phyloP scores from a whole-genome alignment of 2,329 filamentous ascomycete species.

The Madurella mycetomatis region DNA sequence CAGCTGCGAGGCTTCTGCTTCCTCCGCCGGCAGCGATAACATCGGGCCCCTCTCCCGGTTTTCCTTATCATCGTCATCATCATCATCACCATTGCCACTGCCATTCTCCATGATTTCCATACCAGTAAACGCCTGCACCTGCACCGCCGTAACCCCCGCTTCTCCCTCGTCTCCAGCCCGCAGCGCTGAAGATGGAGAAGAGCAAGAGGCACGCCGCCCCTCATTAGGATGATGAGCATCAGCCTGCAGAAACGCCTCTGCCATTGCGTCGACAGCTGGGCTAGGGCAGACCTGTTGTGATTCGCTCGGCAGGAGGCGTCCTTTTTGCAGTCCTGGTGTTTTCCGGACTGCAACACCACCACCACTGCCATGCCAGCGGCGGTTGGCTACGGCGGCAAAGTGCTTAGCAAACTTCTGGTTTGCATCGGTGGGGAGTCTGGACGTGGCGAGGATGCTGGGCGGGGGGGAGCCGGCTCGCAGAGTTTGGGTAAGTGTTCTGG shows the following conservation, averaged over 20 bases:
- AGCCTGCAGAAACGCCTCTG: conserved; percentile 45
- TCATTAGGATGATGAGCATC: not conserved
- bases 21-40: not conserved
- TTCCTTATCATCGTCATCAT: not conserved
- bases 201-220: not conserved
- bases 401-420: conserved; percentile 43
- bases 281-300: conserved; percentile 41
- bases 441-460: conserved; percentile 27
- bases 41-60: not conserved
- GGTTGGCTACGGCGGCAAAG: conserved; percentile 40
- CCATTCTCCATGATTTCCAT: not conserved
- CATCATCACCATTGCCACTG: conserved; percentile 1
- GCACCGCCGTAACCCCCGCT: not conserved
- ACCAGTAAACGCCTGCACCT: not conserved
- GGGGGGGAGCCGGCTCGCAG: conserved; percentile 40
- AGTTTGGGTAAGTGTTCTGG: not conserved
- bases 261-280: conserved; percentile 43
- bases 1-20: conserved; percentile 10
- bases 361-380: conserved; percentile 17
- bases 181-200: too few species aligned
- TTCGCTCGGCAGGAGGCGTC: conserved; percentile 36
- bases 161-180: not conserved
- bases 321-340: conserved; percentile 7
- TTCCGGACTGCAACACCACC: not conserved
- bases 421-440: conserved; percentile 29